phyloP scores from a whole-genome alignment of 805 yeast species.

The Candida caryicola region DNA sequence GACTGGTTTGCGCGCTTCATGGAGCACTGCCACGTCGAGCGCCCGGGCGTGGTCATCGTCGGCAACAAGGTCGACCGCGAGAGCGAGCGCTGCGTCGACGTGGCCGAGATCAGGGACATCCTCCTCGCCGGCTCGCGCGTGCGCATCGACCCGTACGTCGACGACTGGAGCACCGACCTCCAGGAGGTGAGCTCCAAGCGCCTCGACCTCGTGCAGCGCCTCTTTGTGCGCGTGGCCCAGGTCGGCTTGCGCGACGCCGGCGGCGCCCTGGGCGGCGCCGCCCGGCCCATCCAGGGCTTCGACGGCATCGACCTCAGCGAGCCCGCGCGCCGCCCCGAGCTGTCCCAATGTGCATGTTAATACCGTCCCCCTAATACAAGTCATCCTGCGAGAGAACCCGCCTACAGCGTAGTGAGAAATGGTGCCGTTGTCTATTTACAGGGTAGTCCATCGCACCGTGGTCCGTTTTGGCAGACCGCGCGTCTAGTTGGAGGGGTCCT shows the following conservation, averaged over 20 bases:
- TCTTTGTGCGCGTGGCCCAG: slow-evolving; percentile 37
- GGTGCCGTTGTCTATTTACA: neutral
- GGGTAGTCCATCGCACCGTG: neutral
- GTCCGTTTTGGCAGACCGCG: neutral
- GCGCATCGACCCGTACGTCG: slow-evolving; percentile 24
- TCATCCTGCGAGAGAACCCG: too few species aligned
- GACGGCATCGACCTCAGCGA: slow-evolving; percentile 24
- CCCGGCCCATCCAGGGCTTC: slow-evolving; percentile 23
- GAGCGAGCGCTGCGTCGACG: slow-evolving; percentile 33
- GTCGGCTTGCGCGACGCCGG: slow-evolving; percentile 26
- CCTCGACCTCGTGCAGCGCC: slow-evolving; percentile 27
- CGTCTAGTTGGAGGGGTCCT: neutral
- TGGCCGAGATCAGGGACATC: slow-evolving; percentile 34
- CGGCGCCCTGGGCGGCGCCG: slow-evolving; percentile 6
- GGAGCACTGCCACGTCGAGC: slow-evolving; percentile 45
- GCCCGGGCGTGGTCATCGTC: slow-evolving; percentile 49
- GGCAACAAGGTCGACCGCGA: slow-evolving; percentile 50
- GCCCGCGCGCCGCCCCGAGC: slow-evolving; percentile 10
- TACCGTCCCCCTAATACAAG: too few species aligned
- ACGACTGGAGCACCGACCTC: slow-evolving; percentile 34
- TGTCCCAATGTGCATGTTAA: slow-evolving; percentile 21
- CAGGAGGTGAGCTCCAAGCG: slow-evolving; percentile 33
- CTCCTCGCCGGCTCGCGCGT: slow-evolving; percentile 18
- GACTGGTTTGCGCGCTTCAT: slow-evolving; percentile 50
- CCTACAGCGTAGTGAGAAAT: too few species aligned